Percentiles rank a stretch among this genome's conserved stretches.
Conservation (phyloP, 805 yeast genomes). For the Danielia reshetovae region DNA sequence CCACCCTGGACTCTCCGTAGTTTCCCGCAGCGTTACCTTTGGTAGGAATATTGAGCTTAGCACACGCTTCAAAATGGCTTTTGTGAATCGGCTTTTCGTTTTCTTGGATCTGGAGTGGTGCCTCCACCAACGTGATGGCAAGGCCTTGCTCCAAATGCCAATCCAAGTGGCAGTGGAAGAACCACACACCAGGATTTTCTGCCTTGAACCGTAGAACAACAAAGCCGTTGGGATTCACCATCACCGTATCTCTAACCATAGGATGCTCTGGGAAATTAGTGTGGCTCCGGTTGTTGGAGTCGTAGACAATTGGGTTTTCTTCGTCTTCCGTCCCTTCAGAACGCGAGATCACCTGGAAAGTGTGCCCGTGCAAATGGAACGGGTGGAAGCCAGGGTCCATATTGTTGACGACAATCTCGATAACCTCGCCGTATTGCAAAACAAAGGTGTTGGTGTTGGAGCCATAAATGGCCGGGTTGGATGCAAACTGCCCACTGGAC, state of each 20-base stretch:
- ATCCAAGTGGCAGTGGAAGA: slow-evolving; percentile 88
- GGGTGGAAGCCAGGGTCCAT: slow-evolving; percentile 78
- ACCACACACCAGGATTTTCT: slow-evolving; percentile 91
- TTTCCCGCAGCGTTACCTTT: slow-evolving; percentile 70
- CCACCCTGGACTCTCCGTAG: slow-evolving; percentile 40
- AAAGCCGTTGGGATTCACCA: slow-evolving; percentile 64
- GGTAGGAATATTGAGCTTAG: slow-evolving; percentile 39
- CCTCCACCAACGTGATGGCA: slow-evolving; percentile 68
- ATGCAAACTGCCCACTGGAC: slow-evolving; percentile 54
- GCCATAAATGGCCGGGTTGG: slow-evolving; percentile 65
- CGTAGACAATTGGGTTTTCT: slow-evolving; percentile 48
- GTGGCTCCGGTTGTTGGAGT: slow-evolving; percentile 37
- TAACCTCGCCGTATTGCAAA: slow-evolving; percentile 54
- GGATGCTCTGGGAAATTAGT: slow-evolving; percentile 55
- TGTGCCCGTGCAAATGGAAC: slow-evolving; percentile 75
- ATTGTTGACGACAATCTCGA: slow-evolving; percentile 77
- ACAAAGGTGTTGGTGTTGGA: slow-evolving; percentile 63
- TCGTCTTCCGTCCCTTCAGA: slow-evolving; percentile 50
- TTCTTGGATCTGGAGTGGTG: slow-evolving; percentile 50
- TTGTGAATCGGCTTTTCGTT: slow-evolving; percentile 32
- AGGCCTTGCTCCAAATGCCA: slow-evolving; percentile 84
- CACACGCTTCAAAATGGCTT: slow-evolving; percentile 50
- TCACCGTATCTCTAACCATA: slow-evolving; percentile 65
- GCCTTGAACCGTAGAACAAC: slow-evolving; percentile 71
- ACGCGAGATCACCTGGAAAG: slow-evolving; percentile 58